These are phyloP conservation scores for Sugiyamaella boreocaroliniensis DNA, from an alignment of 805 yeast genomes.

Conservation along the genomic window DNA sequence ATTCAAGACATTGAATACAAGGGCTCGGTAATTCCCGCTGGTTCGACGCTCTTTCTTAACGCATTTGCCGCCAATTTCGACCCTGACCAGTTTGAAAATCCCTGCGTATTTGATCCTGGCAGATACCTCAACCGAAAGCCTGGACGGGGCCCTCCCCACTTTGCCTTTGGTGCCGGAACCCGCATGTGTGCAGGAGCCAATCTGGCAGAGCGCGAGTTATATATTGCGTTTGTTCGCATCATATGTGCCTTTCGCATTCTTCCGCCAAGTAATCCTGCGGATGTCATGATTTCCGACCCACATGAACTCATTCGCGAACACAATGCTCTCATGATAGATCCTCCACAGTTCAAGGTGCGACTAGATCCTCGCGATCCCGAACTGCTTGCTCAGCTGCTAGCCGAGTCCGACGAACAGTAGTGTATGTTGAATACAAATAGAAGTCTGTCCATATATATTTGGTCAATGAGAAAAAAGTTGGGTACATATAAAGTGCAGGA, in stretches of 20 bases:
- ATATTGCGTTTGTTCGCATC: constrained; percentile 48
- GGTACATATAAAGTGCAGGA: too few species aligned
- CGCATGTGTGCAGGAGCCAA: constrained; percentile 67
- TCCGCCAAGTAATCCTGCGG: constrained; percentile 36
- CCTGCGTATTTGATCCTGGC: constrained; percentile 28
- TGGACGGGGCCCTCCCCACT: constrained; percentile 38
- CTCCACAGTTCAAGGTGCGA: constrained; percentile 37
- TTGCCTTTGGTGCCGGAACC: constrained; percentile 54
- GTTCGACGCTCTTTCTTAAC: constrained; percentile 57
- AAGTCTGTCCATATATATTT: too few species aligned
- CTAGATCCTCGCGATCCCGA: constrained; percentile 29
- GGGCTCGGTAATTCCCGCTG: constrained; percentile 44
- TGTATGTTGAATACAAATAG: too few species aligned
- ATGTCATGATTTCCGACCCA: constrained; percentile 44
- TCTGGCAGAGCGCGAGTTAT: constrained; percentile 60
- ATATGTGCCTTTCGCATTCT: constrained; percentile 45
- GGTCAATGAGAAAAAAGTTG: too few species aligned
- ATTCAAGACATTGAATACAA: constrained; percentile 43
- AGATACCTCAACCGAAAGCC: constrained; percentile 22
- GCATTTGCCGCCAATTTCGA: constrained; percentile 70
- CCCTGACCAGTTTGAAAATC: constrained; percentile 21
- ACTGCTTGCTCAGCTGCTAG: background rate
- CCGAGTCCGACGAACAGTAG: background rate
- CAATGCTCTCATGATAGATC: constrained; percentile 57
- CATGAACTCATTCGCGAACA: constrained; percentile 47